phyloP scores from a whole-genome alignment of 495 filamentous ascomycete species.

The Aspergillus taichungensis region DNA sequence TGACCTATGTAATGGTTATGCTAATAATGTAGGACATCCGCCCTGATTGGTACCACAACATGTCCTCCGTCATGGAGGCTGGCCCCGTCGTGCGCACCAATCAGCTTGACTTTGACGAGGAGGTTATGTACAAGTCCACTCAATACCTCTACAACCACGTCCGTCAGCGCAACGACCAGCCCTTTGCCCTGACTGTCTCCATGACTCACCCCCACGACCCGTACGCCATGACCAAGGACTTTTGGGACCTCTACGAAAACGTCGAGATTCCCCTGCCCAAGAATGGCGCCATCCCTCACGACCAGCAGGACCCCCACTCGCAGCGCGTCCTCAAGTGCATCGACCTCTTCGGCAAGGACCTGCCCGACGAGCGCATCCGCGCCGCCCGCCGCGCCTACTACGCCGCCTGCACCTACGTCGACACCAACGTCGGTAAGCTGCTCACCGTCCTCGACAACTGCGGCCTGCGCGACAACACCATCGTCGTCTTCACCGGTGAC shows the following conservation, averaged over 20 bases:
- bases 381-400: conserved; percentile 78
- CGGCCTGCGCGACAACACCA: conserved; percentile 68
- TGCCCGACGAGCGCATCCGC: conserved; percentile 71
- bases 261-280: conserved; percentile 78
- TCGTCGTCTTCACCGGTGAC: conserved; percentile 80
- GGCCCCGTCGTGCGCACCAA: conserved; percentile 77
- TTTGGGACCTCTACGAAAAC: conserved; percentile 80
- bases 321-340: conserved; percentile 72
- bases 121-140: conserved; percentile 76
- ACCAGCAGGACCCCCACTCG: conserved; percentile 74
- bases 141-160: conserved; percentile 82
- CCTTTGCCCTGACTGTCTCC: conserved; percentile 83
- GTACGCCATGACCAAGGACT: conserved; percentile 80
- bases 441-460: conserved; percentile 63
- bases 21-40: conserved; percentile 48
- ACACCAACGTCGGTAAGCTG: conserved; percentile 76
- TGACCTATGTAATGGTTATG: neutral
- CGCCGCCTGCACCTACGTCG: conserved; percentile 80
- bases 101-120: conserved; percentile 91
- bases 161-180: conserved; percentile 56
- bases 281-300: conserved; percentile 55
- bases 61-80: conserved; percentile 78
- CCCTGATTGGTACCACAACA: conserved; percentile 88
- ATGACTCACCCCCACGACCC: conserved; percentile 89
- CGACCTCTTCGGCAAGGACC: conserved; percentile 66